phyloP scores from a whole-genome alignment of 306 rosid genomes.

The Prunus davidiana region DNA sequence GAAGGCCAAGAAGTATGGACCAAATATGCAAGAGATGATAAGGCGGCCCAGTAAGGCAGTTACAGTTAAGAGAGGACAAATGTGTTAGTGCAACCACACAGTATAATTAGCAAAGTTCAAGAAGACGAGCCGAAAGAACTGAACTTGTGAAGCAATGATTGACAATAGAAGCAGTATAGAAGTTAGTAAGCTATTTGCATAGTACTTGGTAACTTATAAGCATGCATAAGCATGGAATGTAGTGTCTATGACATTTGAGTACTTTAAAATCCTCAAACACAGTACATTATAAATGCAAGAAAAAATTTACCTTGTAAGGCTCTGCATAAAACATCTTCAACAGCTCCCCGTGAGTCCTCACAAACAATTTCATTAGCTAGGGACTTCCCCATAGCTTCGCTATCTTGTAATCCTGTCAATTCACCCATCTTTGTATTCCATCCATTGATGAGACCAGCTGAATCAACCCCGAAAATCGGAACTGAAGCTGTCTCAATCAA shows the following conservation, averaged over 20 bases:
- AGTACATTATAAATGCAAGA: neutral
- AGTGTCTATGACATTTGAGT: neutral
- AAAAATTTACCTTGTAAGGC: constrained; percentile 63
- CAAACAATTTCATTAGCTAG: constrained; percentile 57
- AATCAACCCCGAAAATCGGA: constrained; percentile 80
- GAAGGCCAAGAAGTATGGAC: too few relatives aligned
- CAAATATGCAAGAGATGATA: too few relatives aligned
- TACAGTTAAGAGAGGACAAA: too few relatives aligned
- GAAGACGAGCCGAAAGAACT: too few relatives aligned
- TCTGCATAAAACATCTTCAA: constrained; percentile 37
- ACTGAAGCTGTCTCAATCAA: constrained; percentile 81
- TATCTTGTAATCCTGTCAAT: constrained; percentile 50
- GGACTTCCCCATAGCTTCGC: constrained; percentile 68
- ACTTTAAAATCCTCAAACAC: neutral
- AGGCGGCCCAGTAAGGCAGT: too few relatives aligned
- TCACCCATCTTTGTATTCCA: constrained; percentile 77
- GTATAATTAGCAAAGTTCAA: too few relatives aligned
- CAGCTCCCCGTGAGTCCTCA: constrained; percentile 46
- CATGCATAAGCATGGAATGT: too few relatives aligned
- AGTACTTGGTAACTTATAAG: too few relatives aligned
- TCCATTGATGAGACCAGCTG: constrained; percentile 65
- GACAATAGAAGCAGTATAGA: too few relatives aligned
- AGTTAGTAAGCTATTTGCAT: too few relatives aligned
- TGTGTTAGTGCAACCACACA: too few relatives aligned
- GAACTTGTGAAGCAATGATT: too few relatives aligned